Conservation (phyloP, 169 alveolate genomes). For the Plasmodium fragile region DNA sequence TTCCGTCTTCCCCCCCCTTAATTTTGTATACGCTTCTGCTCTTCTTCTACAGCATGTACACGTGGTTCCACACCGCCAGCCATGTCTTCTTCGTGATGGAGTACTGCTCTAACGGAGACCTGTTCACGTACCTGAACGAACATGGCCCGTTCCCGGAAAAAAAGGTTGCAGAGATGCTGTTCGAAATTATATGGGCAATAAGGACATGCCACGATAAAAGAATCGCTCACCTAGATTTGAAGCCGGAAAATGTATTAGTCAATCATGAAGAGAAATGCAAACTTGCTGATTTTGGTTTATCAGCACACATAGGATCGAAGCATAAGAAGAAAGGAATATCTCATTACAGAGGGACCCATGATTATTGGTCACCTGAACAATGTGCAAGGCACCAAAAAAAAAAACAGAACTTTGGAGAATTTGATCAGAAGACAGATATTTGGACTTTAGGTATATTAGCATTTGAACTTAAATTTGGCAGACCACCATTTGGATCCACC, state of each 20-base stretch:
- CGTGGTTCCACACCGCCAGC: slow-evolving; percentile 89
- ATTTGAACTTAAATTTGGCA: slow-evolving; percentile 86
- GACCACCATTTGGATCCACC: slow-evolving; percentile 87
- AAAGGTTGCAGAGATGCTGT: slow-evolving; percentile 84
- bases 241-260: slow-evolving; percentile 89
- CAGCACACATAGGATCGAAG: slow-evolving; percentile 88
- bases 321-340: slow-evolving; percentile 80
- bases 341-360: slow-evolving; percentile 79
- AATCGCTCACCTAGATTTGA: slow-evolving; percentile 89
- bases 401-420: slow-evolving; percentile 82
- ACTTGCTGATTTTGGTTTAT: slow-evolving; percentile 90
- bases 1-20: neutral
- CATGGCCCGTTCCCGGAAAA: slow-evolving; percentile 82
- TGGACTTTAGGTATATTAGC: slow-evolving; percentile 90
- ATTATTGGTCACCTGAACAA: slow-evolving; percentile 89
- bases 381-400: slow-evolving; percentile 83
- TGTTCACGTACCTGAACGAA: slow-evolving; percentile 80
- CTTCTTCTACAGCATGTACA: slow-evolving; percentile 79
- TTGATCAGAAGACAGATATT: slow-evolving; percentile 88
- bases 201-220: slow-evolving; percentile 91
- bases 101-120: slow-evolving; percentile 88
- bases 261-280: slow-evolving; percentile 86
- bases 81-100: slow-evolving; percentile 89
- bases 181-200: slow-evolving; percentile 90
- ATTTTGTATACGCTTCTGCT: neutral